phyloP scores from a whole-genome alignment of 2,329 filamentous ascomycete genomes.

The Fulvia fulva region DNA sequence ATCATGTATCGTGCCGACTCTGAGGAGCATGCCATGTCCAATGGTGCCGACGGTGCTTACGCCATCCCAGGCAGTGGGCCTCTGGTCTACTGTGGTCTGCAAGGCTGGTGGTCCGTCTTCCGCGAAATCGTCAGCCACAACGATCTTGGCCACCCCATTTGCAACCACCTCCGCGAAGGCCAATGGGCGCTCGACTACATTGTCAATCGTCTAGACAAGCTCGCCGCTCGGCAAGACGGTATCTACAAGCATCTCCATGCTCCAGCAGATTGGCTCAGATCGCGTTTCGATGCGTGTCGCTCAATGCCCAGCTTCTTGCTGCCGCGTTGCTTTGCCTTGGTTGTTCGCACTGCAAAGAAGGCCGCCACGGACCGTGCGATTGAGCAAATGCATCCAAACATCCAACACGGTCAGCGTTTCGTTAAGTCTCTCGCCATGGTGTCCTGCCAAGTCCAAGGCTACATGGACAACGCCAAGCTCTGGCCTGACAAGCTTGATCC shows the following conservation, averaged over 20 bases:
- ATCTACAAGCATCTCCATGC: conserved; percentile 58
- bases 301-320: conserved; percentile 82
- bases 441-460: conserved; percentile 84
- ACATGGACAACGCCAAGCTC: conserved; percentile 83
- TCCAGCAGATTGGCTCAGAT: conserved; percentile 72
- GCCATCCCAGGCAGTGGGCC: conserved; percentile 77
- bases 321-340: conserved; percentile 87
- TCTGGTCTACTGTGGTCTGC: conserved; percentile 91
- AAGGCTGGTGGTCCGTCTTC: conserved; percentile 95
- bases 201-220: conserved; percentile 66
- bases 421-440: conserved; percentile 85
- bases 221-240: conserved; percentile 56
- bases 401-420: conserved; percentile 81
- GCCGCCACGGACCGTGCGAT: conserved; percentile 76
- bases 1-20: conserved; percentile 86
- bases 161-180: conserved; percentile 85
- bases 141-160: conserved; percentile 86
- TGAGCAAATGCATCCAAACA: conserved; percentile 71
- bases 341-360: conserved; percentile 81
- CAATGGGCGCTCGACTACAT: conserved; percentile 92
- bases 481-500: conserved; percentile 83
- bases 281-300: conserved; percentile 81
- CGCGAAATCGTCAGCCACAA: conserved; percentile 82
- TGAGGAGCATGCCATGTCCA: conserved; percentile 77
- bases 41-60: conserved; percentile 81